Evolutionary conservation across 2,329 filamentous ascomycete species (phyloP).

Genomic region (Fonsecaea pugnacius): DNA sequence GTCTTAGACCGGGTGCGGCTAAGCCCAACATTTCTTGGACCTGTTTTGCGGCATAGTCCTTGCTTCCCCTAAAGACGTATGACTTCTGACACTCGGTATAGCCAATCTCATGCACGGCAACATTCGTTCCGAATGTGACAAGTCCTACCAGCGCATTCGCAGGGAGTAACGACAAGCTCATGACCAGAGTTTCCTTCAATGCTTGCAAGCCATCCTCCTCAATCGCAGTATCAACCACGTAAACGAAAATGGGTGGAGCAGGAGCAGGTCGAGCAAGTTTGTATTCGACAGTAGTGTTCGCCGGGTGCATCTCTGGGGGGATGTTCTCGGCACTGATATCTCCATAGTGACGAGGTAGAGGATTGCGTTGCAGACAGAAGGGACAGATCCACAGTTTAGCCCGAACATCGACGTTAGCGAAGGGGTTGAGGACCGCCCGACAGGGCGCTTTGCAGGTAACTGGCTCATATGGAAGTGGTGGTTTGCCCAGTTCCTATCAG

Average conservation of each 20-base stretch:
- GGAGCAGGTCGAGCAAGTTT: conserved; percentile 65
- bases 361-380: conserved; percentile 69
- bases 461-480: conserved; percentile 91
- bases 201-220: conserved; percentile 70
- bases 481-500: conserved; percentile 91
- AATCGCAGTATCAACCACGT: conserved; percentile 71
- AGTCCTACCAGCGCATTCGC: conserved; percentile 67
- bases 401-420: conserved; percentile 75
- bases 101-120: conserved; percentile 90
- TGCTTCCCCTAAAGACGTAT: conserved; percentile 96
- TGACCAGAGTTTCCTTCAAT: conserved; percentile 68
- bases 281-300: conserved; percentile 70
- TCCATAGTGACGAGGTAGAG: conserved; percentile 69
- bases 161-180: conserved; percentile 67
- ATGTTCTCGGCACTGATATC: conserved; percentile 70
- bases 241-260: conserved; percentile 69
- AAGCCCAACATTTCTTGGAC: conserved; percentile 99
- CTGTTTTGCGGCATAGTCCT: conserved; percentile 97
- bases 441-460: conserved; percentile 97
- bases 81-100: conserved; percentile 98
- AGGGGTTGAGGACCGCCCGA: conserved; percentile 93
- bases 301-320: conserved; percentile 67
- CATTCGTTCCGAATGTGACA: conserved; percentile 84
- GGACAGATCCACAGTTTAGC: conserved; percentile 71
- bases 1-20: conserved; percentile 71